phyloP scores from a whole-genome alignment of 2,329 filamentous ascomycete species.

The Thelonectria blattea region DNA sequence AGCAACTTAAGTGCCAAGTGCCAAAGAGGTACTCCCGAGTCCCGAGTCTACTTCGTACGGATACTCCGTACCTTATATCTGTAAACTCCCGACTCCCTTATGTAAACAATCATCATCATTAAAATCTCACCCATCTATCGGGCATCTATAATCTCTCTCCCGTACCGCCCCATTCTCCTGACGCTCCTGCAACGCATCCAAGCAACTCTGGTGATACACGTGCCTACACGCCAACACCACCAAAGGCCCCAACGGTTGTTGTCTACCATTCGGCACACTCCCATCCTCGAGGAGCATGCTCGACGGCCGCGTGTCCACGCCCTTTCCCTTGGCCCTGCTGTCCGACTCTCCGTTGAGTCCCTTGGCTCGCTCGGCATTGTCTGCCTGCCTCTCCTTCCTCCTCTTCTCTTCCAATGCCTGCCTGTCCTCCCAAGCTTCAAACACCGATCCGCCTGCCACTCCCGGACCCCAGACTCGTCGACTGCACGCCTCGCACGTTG shows the following conservation, averaged over 20 bases:
- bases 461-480: slow-evolving; percentile 88
- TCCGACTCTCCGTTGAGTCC: slow-evolving; percentile 41
- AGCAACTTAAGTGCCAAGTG: too few relatives aligned
- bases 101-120: slow-evolving; percentile 35
- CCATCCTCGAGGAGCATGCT: slow-evolving; percentile 46
- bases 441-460: slow-evolving; percentile 72
- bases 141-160: slow-evolving; percentile 60
- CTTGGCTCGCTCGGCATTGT: slow-evolving; percentile 46
- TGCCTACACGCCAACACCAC: slow-evolving; percentile 74
- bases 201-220: slow-evolving; percentile 71
- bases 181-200: slow-evolving; percentile 68
- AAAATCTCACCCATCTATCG: slow-evolving; percentile 58
- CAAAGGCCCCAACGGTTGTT: slow-evolving; percentile 66
- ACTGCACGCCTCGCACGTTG: slow-evolving; percentile 86
- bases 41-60: too few relatives aligned
- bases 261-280: slow-evolving; percentile 31
- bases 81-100: too few relatives aligned
- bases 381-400: slow-evolving; percentile 51
- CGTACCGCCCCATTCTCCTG: slow-evolving; percentile 56
- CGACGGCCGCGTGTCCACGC: slow-evolving; percentile 46
- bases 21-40: too few relatives aligned
- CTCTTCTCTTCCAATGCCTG: slow-evolving; percentile 55
- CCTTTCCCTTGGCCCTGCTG: slow-evolving; percentile 53
- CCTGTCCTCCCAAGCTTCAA: slow-evolving; percentile 79
- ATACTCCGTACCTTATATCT: too few relatives aligned